Evolutionary conservation across 441 rosid species (phyloP).

Genomic region (Metrosideros polymorpha): DNA sequence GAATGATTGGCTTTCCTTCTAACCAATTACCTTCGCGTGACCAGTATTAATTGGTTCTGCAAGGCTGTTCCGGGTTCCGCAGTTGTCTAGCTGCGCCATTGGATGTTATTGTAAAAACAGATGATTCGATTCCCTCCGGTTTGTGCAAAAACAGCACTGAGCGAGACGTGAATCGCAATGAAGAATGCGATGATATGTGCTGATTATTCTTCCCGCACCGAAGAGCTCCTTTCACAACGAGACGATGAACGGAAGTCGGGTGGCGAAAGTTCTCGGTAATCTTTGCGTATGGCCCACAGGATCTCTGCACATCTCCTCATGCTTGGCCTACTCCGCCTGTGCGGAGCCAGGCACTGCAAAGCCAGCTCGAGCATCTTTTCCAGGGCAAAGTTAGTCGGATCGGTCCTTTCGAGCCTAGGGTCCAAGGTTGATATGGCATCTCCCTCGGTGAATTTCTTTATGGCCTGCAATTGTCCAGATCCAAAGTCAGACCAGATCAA

Average conservation of each 20-base stretch:
- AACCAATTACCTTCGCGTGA: neutral
- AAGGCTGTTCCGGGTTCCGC: neutral
- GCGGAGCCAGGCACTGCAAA: conserved; percentile 65
- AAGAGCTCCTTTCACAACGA: conserved; percentile 22
- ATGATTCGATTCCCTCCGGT: neutral
- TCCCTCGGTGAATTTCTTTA: conserved; percentile 60
- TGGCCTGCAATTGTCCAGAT: conserved; percentile 44
- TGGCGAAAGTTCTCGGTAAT: conserved; percentile 43
- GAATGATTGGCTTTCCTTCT: neutral
- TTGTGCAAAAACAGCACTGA: neutral
- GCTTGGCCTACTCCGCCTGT: conserved; percentile 60
- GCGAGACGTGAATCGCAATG: neutral
- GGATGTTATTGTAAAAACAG: neutral
- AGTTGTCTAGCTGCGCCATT: neutral
- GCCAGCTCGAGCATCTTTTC: conserved; percentile 77
- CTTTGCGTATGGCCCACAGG: conserved; percentile 84
- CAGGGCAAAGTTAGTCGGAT: conserved; percentile 38
- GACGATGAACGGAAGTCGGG: conserved; percentile 22
- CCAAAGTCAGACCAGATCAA: conserved; percentile 1
- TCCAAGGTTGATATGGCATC: conserved; percentile 52
- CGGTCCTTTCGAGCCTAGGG: conserved; percentile 46
- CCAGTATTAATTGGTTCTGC: neutral
- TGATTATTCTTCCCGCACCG: conserved; percentile 5
- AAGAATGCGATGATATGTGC: neutral
- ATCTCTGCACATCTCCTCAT: conserved; percentile 85